phyloP scores from a whole-genome alignment of 169 alveolate species.

The Cyclospora cayetanensis region DNA sequence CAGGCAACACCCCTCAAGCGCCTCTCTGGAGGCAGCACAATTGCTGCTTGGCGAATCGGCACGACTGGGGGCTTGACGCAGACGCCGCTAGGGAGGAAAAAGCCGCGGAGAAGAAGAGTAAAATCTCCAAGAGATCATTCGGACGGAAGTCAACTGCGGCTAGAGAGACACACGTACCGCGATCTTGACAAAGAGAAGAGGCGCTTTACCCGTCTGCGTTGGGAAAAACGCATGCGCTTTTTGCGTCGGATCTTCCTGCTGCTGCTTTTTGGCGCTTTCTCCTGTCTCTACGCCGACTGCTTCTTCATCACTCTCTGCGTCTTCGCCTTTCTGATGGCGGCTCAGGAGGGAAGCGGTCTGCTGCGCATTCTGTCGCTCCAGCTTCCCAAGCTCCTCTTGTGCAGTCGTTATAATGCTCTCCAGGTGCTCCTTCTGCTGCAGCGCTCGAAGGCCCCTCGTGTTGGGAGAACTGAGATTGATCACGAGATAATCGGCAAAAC shows the following conservation, averaged over 20 bases:
- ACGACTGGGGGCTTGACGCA: too few species aligned
- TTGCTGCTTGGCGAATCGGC: too few species aligned
- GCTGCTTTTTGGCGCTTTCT: not conserved
- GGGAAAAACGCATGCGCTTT: constrained; percentile 18
- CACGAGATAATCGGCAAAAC: constrained; percentile 86
- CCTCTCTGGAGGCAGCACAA: too few species aligned
- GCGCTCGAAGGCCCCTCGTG: constrained; percentile 86
- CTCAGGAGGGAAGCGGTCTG: not conserved
- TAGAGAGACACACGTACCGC: constrained; percentile 70
- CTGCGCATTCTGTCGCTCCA: constrained; percentile 60
- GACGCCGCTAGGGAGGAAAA: too few species aligned
- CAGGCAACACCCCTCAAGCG: too few species aligned
- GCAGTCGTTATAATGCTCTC: constrained; percentile 75
- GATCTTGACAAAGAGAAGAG: constrained; percentile 75
- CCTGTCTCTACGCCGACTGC: not conserved
- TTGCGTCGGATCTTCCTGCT: not conserved
- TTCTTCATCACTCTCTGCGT: not conserved
- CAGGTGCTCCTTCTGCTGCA: constrained; percentile 80
- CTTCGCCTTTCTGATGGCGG: constrained; percentile 1
- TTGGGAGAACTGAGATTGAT: constrained; percentile 89
- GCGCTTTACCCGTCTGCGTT: constrained; percentile 30
- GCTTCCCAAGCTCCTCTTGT: constrained; percentile 74
- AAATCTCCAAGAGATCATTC: too few species aligned
- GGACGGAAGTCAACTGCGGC: too few species aligned
- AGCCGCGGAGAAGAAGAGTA: too few species aligned